Base-by-base conservation (phyloP, 2,329 filamentous ascomycete species). In the Fusarium albosuccineum region DNA sequence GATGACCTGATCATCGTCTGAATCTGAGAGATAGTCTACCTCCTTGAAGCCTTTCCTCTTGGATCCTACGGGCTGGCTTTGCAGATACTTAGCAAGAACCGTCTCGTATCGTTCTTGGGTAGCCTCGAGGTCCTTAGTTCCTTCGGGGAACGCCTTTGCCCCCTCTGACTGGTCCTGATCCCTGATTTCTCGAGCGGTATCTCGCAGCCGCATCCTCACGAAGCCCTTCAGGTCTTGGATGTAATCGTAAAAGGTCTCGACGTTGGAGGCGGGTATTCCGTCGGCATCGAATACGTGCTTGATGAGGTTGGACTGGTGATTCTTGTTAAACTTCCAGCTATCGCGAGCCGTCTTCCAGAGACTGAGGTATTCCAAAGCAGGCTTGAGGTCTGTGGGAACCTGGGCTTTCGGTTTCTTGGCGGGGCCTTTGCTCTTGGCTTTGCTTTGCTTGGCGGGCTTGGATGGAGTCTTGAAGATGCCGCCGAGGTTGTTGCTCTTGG, bases 321-420 rank as follows among this genome's bases (percentile, higher is more conserved):
- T 94, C 82, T 97, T 97, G 82, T 97, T 97, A 83, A 97, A 98
- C 79, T 97, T 97, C 95, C 95, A 98, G 70, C 83, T 84, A 9
- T 85, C 82, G 60, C 89, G 89, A 63, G 89, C 86, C 57, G 85
- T 86, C 79, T 92, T 85, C 85, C 94, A 97, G 75, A 90, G 88
- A 46, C 85, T 85, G 44, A 97, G 86, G 76, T 97, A 97, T 54
- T 87, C 84, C 14, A 97, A 83, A 60, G 93, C 90, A 13, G 90
- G 86, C 46, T 87, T 84, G 57, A 89, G 79, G 64, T 87, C 84
- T 7, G 73, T 60, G 36, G 75, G 64, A 14, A 77, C 79, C 77
- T 78, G 76, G 67, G 72, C 75, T 59, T 75, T 78, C 41, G 78
- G 69, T 68, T 80, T 80, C 74, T 82, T 81, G 30, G 76, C 68